Conservation (phyloP, 2,329 filamentous ascomycete genomes). For the Clarireedia monteithiana region DNA sequence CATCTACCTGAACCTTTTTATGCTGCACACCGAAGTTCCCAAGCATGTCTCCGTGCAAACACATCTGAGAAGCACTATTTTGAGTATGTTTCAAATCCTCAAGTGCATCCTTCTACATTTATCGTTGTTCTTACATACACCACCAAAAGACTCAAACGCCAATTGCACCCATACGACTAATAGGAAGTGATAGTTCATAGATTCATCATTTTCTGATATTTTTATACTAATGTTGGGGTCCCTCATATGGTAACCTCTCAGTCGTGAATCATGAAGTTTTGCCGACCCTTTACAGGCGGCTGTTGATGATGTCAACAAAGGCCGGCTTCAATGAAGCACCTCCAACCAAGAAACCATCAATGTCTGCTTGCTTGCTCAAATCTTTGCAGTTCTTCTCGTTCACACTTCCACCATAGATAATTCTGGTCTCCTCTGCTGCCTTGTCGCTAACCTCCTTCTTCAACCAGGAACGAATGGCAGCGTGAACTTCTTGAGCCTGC, state of each 20-base stretch:
- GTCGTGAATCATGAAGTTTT: slow-evolving; percentile 14
- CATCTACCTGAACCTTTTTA: too few relatives aligned
- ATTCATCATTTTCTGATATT: neutral
- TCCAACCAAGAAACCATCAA: slow-evolving; percentile 96
- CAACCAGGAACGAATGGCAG: slow-evolving; percentile 85
- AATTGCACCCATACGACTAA: too few relatives aligned
- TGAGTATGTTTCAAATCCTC: too few relatives aligned
- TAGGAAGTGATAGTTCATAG: neutral
- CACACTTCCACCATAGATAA: slow-evolving; percentile 95
- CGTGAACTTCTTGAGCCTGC: slow-evolving; percentile 92
- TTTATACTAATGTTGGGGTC: neutral
- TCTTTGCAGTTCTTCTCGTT: slow-evolving; percentile 98
- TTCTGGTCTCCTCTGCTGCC: slow-evolving; percentile 78
- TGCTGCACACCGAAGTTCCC: too few relatives aligned
- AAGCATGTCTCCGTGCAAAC: too few relatives aligned
- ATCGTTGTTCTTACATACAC: too few relatives aligned
- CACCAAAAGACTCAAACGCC: too few relatives aligned
- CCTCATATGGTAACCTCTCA: neutral
- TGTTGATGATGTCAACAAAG: slow-evolving; percentile 68
- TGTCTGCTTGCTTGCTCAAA: slow-evolving; percentile 84
- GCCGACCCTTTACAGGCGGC: slow-evolving; percentile 31
- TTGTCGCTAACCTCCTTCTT: slow-evolving; percentile 65
- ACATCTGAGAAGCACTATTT: too few relatives aligned
- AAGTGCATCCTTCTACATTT: too few relatives aligned
- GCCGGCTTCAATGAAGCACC: slow-evolving; percentile 96